Conservation (phyloP, 1,284 basidiomycete genomes). For the Erythrobasidium hasegawianum region DNA sequence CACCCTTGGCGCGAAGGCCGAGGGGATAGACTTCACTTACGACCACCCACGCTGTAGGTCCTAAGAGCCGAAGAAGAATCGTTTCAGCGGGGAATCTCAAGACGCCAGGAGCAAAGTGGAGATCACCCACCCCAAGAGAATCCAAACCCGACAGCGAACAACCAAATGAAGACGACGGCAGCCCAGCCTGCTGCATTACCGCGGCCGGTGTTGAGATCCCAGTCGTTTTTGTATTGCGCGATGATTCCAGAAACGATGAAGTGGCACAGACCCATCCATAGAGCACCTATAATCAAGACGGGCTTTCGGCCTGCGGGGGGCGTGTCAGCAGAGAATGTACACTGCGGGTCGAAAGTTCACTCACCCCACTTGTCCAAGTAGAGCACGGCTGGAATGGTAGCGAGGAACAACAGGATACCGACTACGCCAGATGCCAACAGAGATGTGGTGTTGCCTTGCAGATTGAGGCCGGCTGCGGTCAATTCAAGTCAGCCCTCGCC, state of each 20-base stretch:
- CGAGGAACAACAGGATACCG: constrained; percentile 32
- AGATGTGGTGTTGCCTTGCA: constrained; percentile 34
- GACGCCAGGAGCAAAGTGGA: no score
- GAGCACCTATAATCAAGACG: constrained; percentile 40
- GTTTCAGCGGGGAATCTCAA: neutral
- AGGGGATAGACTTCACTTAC: constrained; percentile 45
- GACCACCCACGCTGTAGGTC: constrained; percentile 41
- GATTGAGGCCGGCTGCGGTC: constrained; percentile 30
- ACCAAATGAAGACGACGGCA: constrained; percentile 37
- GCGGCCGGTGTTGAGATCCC: constrained; percentile 30
- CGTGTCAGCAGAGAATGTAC: no score
- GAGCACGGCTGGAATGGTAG: constrained; percentile 42
- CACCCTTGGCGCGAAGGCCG: constrained; percentile 43
- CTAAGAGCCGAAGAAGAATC: neutral
- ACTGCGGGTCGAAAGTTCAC: no score
- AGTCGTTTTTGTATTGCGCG: constrained; percentile 39
- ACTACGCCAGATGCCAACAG: constrained; percentile 34
- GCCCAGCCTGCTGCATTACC: constrained; percentile 19
- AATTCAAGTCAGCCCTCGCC: constrained; percentile 19
- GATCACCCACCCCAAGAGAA: constrained; percentile 38
- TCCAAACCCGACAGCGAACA: constrained; percentile 43
- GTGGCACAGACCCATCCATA: constrained; percentile 41
- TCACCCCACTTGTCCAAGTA: constrained; percentile 45
- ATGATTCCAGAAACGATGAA: constrained; percentile 43
- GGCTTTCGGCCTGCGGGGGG: constrained; percentile 40